These are phyloP conservation scores for Schrenkiella parvula DNA, from an alignment of 345 rosid genomes.

Conservation along the genomic window DNA sequence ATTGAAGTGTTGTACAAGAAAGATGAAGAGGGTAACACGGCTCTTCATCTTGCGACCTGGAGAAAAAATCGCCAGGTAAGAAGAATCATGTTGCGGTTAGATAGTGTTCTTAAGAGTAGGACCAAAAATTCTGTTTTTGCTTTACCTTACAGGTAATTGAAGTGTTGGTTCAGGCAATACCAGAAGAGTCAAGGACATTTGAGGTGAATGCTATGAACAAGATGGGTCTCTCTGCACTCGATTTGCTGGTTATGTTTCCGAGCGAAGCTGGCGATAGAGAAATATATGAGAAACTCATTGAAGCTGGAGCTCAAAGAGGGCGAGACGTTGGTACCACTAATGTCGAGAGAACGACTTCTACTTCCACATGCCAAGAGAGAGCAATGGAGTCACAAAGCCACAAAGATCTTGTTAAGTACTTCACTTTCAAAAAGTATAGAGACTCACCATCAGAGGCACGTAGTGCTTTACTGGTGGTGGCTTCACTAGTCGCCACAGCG, in stretches of 20 bases:
- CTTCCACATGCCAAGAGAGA: constrained; percentile 19
- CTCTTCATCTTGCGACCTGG: constrained; percentile 45
- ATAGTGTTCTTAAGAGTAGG: neutral
- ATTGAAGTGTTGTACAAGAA: constrained; percentile 30
- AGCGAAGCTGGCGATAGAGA: constrained; percentile 60
- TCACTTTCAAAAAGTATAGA: constrained; percentile 54
- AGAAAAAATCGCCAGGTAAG: constrained; percentile 40
- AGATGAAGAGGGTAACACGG: constrained; percentile 43
- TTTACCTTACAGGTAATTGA: constrained; percentile 42
- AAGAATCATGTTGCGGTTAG: neutral
- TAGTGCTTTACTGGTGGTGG: constrained; percentile 42
- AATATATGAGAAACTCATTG: constrained; percentile 38
- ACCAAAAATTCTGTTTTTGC: neutral
- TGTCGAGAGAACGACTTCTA: constrained; percentile 13
- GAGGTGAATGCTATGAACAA: constrained; percentile 45
- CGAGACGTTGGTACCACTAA: constrained; percentile 19
- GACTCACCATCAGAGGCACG: constrained; percentile 57
- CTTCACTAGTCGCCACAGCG: constrained; percentile 50
- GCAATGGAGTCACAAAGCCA: neutral
- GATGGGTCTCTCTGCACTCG: constrained; percentile 46
- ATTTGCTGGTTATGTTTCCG: constrained; percentile 44
- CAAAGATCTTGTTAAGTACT: constrained; percentile 39
- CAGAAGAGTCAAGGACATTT: constrained; percentile 10
- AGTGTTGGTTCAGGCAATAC: constrained; percentile 33
- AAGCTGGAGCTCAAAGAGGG: constrained; percentile 39